Conservation (phyloP, 2,329 filamentous ascomycete species). For the Daldinia eschscholtzii region DNA sequence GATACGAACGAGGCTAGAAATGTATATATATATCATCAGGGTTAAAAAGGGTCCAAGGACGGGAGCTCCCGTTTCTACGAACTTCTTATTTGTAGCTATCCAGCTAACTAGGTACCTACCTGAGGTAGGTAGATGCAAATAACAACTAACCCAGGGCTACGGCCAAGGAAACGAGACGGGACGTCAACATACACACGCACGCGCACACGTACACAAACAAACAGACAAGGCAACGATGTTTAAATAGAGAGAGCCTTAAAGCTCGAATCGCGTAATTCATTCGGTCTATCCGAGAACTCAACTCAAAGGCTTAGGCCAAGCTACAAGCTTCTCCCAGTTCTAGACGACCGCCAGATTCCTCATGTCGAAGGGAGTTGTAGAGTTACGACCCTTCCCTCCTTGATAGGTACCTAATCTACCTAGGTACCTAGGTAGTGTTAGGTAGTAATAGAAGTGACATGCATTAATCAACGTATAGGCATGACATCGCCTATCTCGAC, state of each 20-base stretch:
- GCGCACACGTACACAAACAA: not conserved
- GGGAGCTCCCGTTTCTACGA: not conserved
- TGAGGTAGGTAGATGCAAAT: not conserved
- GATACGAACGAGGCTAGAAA: too few species aligned
- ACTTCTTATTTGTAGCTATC: not conserved
- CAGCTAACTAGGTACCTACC: not conserved
- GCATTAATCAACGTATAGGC: constrained; percentile 9
- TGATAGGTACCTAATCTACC: too few species aligned
- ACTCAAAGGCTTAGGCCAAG: not conserved
- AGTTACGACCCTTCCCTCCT: not conserved
- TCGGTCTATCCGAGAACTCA: constrained; percentile 19
- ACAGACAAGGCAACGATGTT: not conserved
- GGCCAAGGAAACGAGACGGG: not conserved
- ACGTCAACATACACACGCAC: not conserved
- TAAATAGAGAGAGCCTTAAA: not conserved
- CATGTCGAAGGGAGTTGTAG: constrained; percentile 16
- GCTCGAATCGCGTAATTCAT: constrained; percentile 23
- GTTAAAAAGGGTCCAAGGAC: not conserved
- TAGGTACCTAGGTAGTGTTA: not conserved
- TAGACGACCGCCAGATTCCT: constrained; percentile 14
- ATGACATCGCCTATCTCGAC: not conserved
- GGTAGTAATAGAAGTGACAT: constrained; percentile 5
- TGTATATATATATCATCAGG: too few species aligned
- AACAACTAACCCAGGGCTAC: not conserved
- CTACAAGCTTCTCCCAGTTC: constrained; percentile 2